Conservation (phyloP, 768 basidiomycete genomes). For the Pleurotus djamor region DNA sequence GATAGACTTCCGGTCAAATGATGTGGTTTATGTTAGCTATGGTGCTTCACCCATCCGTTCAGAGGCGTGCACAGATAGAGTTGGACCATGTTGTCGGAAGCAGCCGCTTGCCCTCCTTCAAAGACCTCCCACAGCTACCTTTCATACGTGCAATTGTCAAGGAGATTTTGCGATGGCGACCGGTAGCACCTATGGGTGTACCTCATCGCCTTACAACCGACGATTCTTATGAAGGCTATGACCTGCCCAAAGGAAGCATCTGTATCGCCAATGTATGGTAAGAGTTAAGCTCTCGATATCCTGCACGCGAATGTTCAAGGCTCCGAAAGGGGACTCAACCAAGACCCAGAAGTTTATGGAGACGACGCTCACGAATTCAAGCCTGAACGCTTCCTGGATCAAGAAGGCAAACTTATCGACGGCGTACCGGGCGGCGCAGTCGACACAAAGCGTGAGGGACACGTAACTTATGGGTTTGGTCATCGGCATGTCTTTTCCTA, state of each 20-base stretch:
- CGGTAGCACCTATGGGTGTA: constrained; percentile 1
- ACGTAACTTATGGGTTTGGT: constrained; percentile 38
- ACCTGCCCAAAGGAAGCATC: constrained; percentile 1
- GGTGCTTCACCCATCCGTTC: constrained; percentile 2
- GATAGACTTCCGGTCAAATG: neutral
- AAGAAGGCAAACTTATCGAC: constrained; percentile 6
- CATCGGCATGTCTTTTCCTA: constrained; percentile 15
- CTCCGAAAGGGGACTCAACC: neutral
- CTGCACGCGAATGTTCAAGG: neutral
- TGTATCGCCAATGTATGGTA: constrained; percentile 7
- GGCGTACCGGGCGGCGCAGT: constrained; percentile 14
- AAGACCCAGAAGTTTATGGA: neutral
- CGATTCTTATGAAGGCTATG: constrained; percentile 7
- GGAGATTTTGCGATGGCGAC: constrained; percentile 5
- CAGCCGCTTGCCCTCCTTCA: constrained; percentile 1
- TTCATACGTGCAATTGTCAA: constrained; percentile 7
- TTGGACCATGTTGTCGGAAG: constrained; percentile 8
- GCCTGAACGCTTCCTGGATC: constrained; percentile 16
- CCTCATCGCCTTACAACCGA: constrained; percentile 7
- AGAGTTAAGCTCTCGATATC: neutral
- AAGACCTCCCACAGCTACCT: neutral
- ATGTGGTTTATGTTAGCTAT: constrained; percentile 2
- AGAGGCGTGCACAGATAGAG: constrained; percentile 3
- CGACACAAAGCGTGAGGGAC: constrained; percentile 10
- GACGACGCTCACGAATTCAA: neutral